A percentile compares a stretch with the other conserved stretches of the same genome.
These are phyloP conservation scores for Phoenix dactylifera DNA, from an alignment of 176 grass and related monocot genomes.

Conservation along the genomic window DNA sequence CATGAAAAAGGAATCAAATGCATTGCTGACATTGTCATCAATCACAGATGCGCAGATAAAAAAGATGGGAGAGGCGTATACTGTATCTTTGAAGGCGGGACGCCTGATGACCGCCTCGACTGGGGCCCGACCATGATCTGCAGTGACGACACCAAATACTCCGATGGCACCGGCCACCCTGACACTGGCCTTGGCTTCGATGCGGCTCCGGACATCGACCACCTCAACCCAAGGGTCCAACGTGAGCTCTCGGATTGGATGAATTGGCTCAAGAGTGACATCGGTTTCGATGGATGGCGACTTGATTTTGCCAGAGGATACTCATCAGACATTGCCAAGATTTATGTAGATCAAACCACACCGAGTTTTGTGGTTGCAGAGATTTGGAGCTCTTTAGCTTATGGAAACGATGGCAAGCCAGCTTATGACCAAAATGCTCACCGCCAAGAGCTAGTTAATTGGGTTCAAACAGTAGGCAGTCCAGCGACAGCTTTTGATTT, in stretches of 20 bases:
- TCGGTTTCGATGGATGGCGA: conserved; percentile 76
- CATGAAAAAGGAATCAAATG: conserved; percentile 40
- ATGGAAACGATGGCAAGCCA: conserved; percentile 53
- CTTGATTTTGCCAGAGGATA: conserved; percentile 77
- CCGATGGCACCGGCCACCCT: conserved; percentile 58
- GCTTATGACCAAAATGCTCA: conserved; percentile 45
- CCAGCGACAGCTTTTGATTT: conserved; percentile 67
- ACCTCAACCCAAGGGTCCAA: conserved; percentile 73
- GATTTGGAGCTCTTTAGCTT: conserved; percentile 63
- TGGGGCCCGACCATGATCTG: conserved; percentile 86
- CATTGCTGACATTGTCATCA: conserved; percentile 80
- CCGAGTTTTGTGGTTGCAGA: conserved; percentile 60
- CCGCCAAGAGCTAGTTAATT: conserved; percentile 61
- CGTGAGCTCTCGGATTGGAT: conserved; percentile 80
- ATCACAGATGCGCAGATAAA: conserved; percentile 74
- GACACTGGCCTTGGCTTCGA: conserved; percentile 54
- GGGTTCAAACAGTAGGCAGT: conserved; percentile 43
- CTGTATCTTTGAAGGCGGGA: conserved; percentile 82
- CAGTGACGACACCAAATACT: conserved; percentile 69
- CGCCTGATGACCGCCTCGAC: conserved; percentile 52
- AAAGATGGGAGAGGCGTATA: conserved; percentile 71
- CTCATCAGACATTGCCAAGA: conserved; percentile 43
- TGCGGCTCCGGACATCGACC: conserved; percentile 78
- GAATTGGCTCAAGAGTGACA: conserved; percentile 66
- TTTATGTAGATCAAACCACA: conserved; percentile 41